Base-by-base conservation (phyloP, 2,329 filamentous ascomycete genomes). In the Penicillium sp. region DNA sequence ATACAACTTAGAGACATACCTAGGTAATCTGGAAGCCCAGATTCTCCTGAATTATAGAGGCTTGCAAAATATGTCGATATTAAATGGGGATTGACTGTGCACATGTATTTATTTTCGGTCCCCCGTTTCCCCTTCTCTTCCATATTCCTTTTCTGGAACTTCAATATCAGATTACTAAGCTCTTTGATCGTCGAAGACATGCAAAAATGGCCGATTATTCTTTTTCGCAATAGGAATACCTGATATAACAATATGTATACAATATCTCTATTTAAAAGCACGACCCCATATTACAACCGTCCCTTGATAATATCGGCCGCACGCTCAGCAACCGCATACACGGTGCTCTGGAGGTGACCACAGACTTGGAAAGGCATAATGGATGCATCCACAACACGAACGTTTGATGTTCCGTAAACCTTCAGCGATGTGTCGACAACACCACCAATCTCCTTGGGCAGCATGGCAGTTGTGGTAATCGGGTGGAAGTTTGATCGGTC, bases 371-470 rank as follows among this genome's bases (percentile, higher is more conserved):
- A 57, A 1, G 69, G 70, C 39, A 67, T 59, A 29, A 71, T 60
- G 45, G 67, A 70, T 16, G 69, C 70, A 59, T 73, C 71, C 4
- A 70, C 65, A 16, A 73, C 66, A 5, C 71, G 61, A 8, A 73
- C 53, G 56, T 73, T 74, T 0, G 58, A 58, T 1, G 70, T 72
- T 7, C 71, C 70, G 45, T 74, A 69, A 24, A 73, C 71, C 45
- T 62, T 65, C 40, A 74, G 40, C 4, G 58, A 64, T 3, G 62
- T 55, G 48, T 72, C 61, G 2, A 74, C 70, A 13, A 76, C 74
- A 14, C 73, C 70, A 26, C 70, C 70, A 20, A 64, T 38, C 6
- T 68, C 62, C 38, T 65, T 62, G 8, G 70, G 70, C 50, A 72
- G 50, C 69, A 74, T 74, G 6, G 69, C 64, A 29, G 65, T 58